Base-by-base conservation (phyloP, 805 yeast genomes). In the Hanseniaspora pseudoguilliermondii region DNA sequence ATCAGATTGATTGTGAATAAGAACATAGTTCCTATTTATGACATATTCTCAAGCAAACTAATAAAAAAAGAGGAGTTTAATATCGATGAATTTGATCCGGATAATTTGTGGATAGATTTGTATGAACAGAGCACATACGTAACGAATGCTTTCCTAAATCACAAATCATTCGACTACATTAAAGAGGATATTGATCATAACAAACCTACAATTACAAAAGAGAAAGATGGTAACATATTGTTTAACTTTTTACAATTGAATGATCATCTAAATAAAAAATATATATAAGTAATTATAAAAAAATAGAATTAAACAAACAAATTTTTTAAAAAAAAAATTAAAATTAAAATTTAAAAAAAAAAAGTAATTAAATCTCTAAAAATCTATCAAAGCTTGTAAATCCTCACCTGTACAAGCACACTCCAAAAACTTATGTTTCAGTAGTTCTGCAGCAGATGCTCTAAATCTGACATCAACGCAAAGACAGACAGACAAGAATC, bases 381-480 rank as follows among this genome's bases (percentile, higher is more conserved):
- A 44, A 42, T 78, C 80, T 58, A 86, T 71, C 57, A 86, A 70
- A 2, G 78, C 72, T 2, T 83, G 77, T 64, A 86, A 71, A 55
- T 78, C 86, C 5, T 72, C 72, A 23, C 83, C 76, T 16, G 73
- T 72, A 56, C 89, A 83, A 10, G 85, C 81, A 70, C 76, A 76
- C 57, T 75, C 76, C 58, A 86, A 78, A 64, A 85, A 86, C 52
- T 79, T 76, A 65, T 90, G 96, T 58, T 79, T 81, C 41, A 93
- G 72, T 54, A 93, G 74, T 66, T 91, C 97, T 62, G 84, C 89
- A 6, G 97, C 87, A 18, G 84, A 78, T 0, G 97, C 97, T 62
- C 99, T 79, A 65, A 84, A 84, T 63, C 85, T 79, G 44, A 89
- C 96, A 68, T 95, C 97, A 39, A 91, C 97, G 70, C 96, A 88